Evolutionary conservation across 1,284 basidiomycete species (phyloP).

Genomic region (Sanghuangporus baumii): DNA sequence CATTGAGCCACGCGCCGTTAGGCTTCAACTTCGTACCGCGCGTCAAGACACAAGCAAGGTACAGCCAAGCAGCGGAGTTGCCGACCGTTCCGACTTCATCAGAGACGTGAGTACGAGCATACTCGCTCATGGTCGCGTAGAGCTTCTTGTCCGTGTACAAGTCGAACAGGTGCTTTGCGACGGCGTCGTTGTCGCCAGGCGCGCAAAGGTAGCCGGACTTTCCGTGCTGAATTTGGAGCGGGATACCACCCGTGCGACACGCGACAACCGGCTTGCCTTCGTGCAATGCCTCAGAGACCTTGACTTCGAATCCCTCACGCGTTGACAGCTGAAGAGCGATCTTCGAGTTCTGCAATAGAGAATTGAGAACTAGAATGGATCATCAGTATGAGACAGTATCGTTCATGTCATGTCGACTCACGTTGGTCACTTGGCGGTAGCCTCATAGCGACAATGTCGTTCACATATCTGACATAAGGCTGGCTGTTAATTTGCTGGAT

Average conservation of each 20-base stretch:
- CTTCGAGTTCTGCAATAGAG: conserved; percentile 69
- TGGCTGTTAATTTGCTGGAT: conserved; percentile 50
- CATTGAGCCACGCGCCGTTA: conserved; percentile 76
- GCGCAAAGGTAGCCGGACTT: conserved; percentile 79
- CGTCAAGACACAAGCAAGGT: conserved; percentile 71
- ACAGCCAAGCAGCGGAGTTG: conserved; percentile 76
- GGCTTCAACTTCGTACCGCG: conserved; percentile 71
- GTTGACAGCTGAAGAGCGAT: conserved; percentile 74
- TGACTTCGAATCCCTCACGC: conserved; percentile 89
- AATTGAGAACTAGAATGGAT: conserved; percentile 56
- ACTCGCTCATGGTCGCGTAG: conserved; percentile 59
- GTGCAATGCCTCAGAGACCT: conserved; percentile 86
- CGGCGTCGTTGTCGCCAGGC: conserved; percentile 64
- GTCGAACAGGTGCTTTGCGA: conserved; percentile 69
- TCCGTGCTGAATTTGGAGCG: conserved; percentile 78
- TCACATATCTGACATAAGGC: conserved; percentile 49
- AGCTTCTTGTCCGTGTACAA: conserved; percentile 67
- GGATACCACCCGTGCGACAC: conserved; percentile 80
- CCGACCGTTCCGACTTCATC: conserved; percentile 79
- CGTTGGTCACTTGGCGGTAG: conserved; percentile 75
- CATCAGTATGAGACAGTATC: neutral
- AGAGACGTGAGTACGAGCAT: conserved; percentile 67
- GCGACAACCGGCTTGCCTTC: conserved; percentile 80
- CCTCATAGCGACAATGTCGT: conserved; percentile 75
- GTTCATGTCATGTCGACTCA: conserved; percentile 29